A percentile compares a stretch with the other conserved stretches of the same genome.
Evolutionary conservation across 2,329 filamentous ascomycete genomes (phyloP).

Genomic region (Sarocladiaceae sp.): DNA sequence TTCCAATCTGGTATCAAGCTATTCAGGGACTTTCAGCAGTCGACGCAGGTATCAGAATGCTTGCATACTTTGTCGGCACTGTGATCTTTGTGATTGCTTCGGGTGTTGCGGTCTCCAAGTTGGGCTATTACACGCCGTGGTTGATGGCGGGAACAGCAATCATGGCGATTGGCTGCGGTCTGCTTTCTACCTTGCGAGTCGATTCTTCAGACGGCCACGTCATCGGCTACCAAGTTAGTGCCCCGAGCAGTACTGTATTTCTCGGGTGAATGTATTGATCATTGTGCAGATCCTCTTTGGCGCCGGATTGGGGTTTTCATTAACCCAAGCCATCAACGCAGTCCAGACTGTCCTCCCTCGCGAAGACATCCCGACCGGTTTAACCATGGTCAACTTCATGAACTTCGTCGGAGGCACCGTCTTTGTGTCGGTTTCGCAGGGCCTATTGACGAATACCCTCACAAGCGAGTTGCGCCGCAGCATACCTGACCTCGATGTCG

Average conservation of each 20-base stretch:
- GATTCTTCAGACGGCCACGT: conserved; percentile 17
- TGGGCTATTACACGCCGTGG: conserved; percentile 39
- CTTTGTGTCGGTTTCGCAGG: conserved; percentile 43
- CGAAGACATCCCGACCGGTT: conserved; percentile 50
- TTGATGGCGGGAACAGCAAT: conserved; percentile 30
- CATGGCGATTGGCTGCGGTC: conserved; percentile 31
- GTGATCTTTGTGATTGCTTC: conserved; percentile 22
- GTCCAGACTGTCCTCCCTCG: conserved; percentile 49
- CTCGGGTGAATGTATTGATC: background rate
- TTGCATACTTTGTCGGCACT: conserved; percentile 23
- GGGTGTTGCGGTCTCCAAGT: conserved; percentile 20
- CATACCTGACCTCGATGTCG: conserved; percentile 1
- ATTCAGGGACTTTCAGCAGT: conserved; percentile 30
- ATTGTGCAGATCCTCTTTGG: conserved; percentile 27
- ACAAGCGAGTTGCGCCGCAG: background rate
- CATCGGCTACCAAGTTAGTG: conserved; percentile 28
- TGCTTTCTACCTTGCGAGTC: conserved; percentile 33
- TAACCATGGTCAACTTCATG: conserved; percentile 52
- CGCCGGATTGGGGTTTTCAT: background rate
- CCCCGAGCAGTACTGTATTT: background rate
- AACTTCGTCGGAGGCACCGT: conserved; percentile 57
- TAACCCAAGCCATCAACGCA: conserved; percentile 24
- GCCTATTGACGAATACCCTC: conserved; percentile 3
- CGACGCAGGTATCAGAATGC: conserved; percentile 21
- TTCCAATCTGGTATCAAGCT: conserved; percentile 49